phyloP scores from a whole-genome alignment of 2,329 filamentous ascomycete genomes.

The Ophiostoma australiae region DNA sequence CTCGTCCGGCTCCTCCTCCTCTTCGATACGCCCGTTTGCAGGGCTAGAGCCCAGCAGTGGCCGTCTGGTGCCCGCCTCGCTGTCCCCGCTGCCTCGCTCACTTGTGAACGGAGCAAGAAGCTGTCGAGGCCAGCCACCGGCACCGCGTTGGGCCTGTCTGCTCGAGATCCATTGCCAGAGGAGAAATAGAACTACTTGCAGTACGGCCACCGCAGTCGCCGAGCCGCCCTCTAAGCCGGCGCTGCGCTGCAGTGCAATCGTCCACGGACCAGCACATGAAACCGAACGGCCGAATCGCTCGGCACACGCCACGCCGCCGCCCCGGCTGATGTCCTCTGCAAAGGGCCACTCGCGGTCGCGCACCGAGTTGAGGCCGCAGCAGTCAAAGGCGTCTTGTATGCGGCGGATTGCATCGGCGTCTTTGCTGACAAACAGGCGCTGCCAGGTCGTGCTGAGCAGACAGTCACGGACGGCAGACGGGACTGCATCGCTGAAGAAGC shows the following conservation, averaged over 20 bases:
- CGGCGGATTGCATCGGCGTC: constrained; percentile 47
- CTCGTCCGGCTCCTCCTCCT: constrained; percentile 3
- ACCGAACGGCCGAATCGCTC: constrained; percentile 41
- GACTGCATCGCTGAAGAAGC: constrained; percentile 37
- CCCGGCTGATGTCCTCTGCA: constrained; percentile 29
- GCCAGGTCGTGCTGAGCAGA: constrained; percentile 54
- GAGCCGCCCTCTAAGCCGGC: constrained; percentile 53
- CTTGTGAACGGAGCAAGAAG: not conserved
- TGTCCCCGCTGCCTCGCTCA: not conserved
- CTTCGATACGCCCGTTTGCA: not conserved
- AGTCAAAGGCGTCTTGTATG: constrained; percentile 62
- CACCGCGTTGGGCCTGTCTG: not conserved
- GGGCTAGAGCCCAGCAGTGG: constrained; percentile 10
- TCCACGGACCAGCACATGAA: constrained; percentile 54
- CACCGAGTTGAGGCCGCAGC: constrained; percentile 59
- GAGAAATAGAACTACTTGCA: constrained; percentile 45
- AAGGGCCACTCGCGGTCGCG: constrained; percentile 62
- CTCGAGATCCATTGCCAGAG: constrained; percentile 6
- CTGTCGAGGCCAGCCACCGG: constrained; percentile 5
- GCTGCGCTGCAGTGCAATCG: constrained; percentile 47
- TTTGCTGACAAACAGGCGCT: constrained; percentile 47
- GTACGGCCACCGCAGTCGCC: constrained; percentile 47
- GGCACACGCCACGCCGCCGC: constrained; percentile 38
- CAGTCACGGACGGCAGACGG: constrained; percentile 43
- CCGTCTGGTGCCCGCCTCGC: constrained; percentile 7